These are phyloP conservation scores for Exophiala oligosperma DNA, from an alignment of 2,329 filamentous ascomycete genomes.

Conservation along the genomic window DNA sequence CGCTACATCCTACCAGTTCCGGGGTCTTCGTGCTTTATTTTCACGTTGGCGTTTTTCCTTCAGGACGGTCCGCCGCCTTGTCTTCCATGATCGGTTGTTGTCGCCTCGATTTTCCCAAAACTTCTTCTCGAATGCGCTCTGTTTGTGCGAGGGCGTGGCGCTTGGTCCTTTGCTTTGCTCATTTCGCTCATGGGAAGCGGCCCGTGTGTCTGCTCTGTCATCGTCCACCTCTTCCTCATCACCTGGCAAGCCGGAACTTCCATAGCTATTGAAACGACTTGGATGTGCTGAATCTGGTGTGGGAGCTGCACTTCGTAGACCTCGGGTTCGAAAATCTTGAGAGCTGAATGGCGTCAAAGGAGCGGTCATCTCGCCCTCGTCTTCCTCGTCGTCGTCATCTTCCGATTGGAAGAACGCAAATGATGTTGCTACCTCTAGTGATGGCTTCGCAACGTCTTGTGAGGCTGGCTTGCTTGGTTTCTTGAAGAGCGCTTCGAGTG, in stretches of 20 bases:
- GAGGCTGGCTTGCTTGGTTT: conserved; percentile 51
- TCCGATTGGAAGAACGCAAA: conserved; percentile 78
- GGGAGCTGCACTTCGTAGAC: conserved; percentile 81
- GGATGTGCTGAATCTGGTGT: conserved; percentile 91
- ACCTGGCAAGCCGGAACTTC: conserved; percentile 17
- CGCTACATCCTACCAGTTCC: conserved; percentile 20
- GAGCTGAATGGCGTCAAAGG: conserved; percentile 84
- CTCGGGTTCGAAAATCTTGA: conserved; percentile 68
- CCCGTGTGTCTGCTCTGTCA: no score
- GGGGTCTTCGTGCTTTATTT: conserved; percentile 46
- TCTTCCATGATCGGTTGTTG: conserved; percentile 54
- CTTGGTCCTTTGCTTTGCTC: background rate
- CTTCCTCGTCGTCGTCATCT: conserved; percentile 49
- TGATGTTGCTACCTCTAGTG: conserved; percentile 50
- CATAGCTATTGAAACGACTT: conserved; percentile 36
- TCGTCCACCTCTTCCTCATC: conserved; percentile 25
- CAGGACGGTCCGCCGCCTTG: conserved; percentile 57
- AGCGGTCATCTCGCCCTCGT: conserved; percentile 36
- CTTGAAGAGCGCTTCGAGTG: conserved; percentile 91
- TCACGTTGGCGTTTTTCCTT: conserved; percentile 62
- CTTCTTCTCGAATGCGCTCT: conserved; percentile 62
- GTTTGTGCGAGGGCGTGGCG: conserved; percentile 28
- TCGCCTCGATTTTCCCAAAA: conserved; percentile 58
- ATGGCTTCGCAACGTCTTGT: conserved; percentile 38
- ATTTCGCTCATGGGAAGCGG: conserved; percentile 17